Evolutionary conservation across 1,284 basidiomycete species (phyloP), one percentile per base, ranked within the genome.

Genomic region (Coriolopsis trogii): DNA sequence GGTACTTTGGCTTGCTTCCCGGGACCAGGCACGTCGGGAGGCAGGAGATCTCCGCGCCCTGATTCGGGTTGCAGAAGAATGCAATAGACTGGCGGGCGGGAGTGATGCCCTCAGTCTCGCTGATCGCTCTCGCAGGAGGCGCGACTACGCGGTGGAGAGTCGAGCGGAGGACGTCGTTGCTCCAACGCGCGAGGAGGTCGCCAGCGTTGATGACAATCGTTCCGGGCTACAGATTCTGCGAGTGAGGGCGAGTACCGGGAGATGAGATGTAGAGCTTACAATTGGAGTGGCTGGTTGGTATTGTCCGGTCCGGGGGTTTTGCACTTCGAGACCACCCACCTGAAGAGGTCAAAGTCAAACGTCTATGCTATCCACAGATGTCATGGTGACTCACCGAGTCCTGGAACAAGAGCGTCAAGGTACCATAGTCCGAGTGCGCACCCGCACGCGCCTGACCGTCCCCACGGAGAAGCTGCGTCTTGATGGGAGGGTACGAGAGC

Each of bases 41-140:
- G 60, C 89, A 89, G 21, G 82, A 74, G 53, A 94, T 87, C 51
- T 79, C 72, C 13, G 87, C 75, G 39, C 79, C 77, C 53, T 82
- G 81, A 60, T 93, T 92, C 6, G 91, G 91, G 62, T 91, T 93
- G 73, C 87, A 91, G 72, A 94, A 94, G 75, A 90, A 93, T 5
- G 89, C 91, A 51, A 94, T 88, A 10, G 87, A 91, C 66, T 92
- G 89, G 24, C 91, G 79, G 3, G 74, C 69, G 0, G 90, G 84
- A 0, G 82, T 89, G 51, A 83, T 70, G 25, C 70, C 72, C 57
- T 83, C 80, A 2, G 70, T 74, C 8, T 76, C 73, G 54, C 66
- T 79, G 51, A 80, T 68, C 51, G 76, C 74, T 59, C 73, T 69
- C 3, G 74, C 74, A 1, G 81, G 75, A 21, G 91, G 90, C 6